Percentiles rank a stretch among this genome's conserved stretches.
Conservation (phyloP, 768 basidiomycete genomes). For the Boletales sp. region DNA sequence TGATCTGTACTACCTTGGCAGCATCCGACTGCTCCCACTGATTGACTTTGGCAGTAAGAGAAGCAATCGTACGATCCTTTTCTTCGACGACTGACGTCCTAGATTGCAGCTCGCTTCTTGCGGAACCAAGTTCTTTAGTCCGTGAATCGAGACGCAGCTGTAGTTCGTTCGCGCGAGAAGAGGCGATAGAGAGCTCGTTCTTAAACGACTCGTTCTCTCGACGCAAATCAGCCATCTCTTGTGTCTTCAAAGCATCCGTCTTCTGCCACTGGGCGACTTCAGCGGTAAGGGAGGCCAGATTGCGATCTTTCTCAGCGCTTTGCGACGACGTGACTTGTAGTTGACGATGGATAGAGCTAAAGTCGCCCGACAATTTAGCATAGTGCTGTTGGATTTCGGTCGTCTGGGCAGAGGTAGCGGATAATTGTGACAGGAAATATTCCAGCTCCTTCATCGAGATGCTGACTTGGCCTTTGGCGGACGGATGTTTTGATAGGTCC, state of each 20-base stretch:
- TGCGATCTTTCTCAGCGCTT: neutral
- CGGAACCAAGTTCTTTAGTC: slow-evolving; percentile 1
- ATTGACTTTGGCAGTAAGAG: neutral
- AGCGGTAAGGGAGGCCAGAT: neutral
- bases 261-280: neutral
- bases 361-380: neutral
- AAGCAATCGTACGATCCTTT: neutral
- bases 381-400: neutral
- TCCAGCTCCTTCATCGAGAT: slow-evolving; percentile 7
- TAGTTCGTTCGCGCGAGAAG: neutral
- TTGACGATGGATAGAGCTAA: neutral
- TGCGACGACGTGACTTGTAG: neutral
- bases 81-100: neutral
- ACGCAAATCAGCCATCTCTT: neutral
- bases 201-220: neutral
- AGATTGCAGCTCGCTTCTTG: neutral
- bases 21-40: neutral
- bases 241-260: neutral
- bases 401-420: slow-evolving; percentile 1
- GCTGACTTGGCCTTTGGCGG: neutral
- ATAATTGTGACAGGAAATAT: neutral
- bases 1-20: neutral
- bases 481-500: neutral
- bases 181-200: neutral
- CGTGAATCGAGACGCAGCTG: neutral